Conservation (phyloP, 108 stramenopile genomes). For the Conticribra weissflogii region DNA sequence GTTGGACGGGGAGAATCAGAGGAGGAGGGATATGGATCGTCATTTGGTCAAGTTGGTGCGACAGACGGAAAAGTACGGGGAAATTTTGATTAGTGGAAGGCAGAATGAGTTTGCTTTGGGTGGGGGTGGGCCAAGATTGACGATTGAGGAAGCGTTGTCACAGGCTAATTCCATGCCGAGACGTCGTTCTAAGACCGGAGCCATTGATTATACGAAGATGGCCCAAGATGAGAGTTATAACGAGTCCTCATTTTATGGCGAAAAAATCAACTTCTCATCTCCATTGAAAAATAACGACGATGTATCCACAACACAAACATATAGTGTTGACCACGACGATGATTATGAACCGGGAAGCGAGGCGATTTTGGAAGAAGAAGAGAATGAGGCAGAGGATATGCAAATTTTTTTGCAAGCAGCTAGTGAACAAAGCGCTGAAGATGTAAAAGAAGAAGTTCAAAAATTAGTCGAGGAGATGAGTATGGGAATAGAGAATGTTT, state of each 20-base stretch:
- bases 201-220: constrained; percentile 17
- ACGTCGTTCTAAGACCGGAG: background rate
- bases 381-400: constrained; percentile 34
- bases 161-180: background rate
- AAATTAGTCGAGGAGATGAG: constrained; percentile 59
- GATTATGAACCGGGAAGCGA: constrained; percentile 47
- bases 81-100: constrained; percentile 30
- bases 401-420: background rate
- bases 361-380: constrained; percentile 60
- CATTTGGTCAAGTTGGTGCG: constrained; percentile 79
- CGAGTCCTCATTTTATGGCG: constrained; percentile 34
- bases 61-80: constrained; percentile 85
- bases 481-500: constrained; percentile 56
- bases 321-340: background rate
- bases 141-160: constrained; percentile 67
- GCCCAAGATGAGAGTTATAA: constrained; percentile 8
- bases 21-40: constrained; percentile 85
- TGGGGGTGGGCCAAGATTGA: constrained; percentile 26
- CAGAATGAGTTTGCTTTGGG: constrained; percentile 4
- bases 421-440: constrained; percentile 1
- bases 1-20: constrained; percentile 57
- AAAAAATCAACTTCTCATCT: constrained; percentile 40
- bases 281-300: background rate
- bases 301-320: background rate
- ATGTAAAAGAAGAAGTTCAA: constrained; percentile 41